These are phyloP conservation scores for Capsicum baccatum DNA, from an alignment of 257 asterid species.

Conservation along the genomic window DNA sequence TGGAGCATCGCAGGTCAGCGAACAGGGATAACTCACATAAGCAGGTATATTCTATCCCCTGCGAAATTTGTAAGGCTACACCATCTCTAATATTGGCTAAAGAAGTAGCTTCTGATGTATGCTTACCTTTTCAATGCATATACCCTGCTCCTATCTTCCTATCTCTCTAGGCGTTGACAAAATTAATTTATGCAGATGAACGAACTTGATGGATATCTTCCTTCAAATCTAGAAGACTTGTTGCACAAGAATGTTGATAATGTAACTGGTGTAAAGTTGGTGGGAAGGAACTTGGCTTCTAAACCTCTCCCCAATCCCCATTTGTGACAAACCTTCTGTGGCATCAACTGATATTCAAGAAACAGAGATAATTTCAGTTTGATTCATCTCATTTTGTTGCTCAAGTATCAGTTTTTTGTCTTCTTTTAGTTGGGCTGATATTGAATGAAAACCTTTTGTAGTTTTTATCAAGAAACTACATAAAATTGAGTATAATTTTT, in stretches of 20 bases:
- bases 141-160: conserved; percentile 23
- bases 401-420: neutral
- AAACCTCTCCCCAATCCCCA: conserved; percentile 36
- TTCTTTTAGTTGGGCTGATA: conserved; percentile 25
- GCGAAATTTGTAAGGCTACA: no score
- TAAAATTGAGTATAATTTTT: neutral
- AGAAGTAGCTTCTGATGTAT: no score
- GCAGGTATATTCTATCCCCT: no score
- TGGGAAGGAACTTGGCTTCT: conserved; percentile 41
- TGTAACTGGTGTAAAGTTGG: conserved; percentile 39
- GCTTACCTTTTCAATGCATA: neutral
- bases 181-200: conserved; percentile 54
- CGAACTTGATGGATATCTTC: conserved; percentile 73
- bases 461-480: neutral
- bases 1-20: no score
- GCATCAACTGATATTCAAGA: conserved; percentile 46
- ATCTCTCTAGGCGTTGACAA: conserved; percentile 21
- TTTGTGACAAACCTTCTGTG: conserved; percentile 33
- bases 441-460: neutral
- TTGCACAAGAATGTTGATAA: conserved; percentile 45
- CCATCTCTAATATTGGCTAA: no score
- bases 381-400: conserved; percentile 9
- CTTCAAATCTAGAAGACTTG: conserved; percentile 61
- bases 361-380: conserved; percentile 50
- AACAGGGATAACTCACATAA: no score